Evolutionary conservation across 108 stramenopile genomes (phyloP), one percentile per base, ranked within the genome.

Genomic region (Fragilariopsis cylindrus): DNA sequence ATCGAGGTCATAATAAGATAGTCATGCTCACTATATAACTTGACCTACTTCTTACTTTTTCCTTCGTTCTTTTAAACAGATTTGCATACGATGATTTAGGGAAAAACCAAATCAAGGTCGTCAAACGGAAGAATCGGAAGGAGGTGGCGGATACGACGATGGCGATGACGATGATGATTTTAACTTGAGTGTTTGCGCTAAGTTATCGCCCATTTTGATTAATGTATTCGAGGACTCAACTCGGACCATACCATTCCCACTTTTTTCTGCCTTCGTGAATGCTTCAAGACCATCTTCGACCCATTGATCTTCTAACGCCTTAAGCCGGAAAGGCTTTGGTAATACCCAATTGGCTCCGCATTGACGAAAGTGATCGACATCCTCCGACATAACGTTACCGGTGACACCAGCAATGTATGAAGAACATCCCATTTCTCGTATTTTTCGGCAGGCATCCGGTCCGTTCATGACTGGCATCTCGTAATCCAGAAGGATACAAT

Each of bases 391-490:
- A 13, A 76, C 62, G 15, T 83, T 83, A 21, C 82, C 82, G 2
- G 82, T 79, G 15, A 83, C 67, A 0, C 82, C 82, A 47, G 75
- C 55, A 63, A 83, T 83, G 48, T 71, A 71, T 3, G 70, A 57
- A 15, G 78, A 74, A 55, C 71, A 76, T 2, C 82, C 82, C 78
- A 78, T 65, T 43, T 72, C 49, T n/a, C 82, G 70, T 7, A 83
- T 78, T 43, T 55, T 4, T 3, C 65, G 40, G 48, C 74, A 52
- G 48, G 82, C 82, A 50, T 50, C 70, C 16, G 82, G 82, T 11
- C 82, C 82, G 56, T 83, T 75, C 74, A 79, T 67, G 5, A 75
- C 63, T 7, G 82, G 82, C 82, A 83, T 83, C 54, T 83, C 77
- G 57, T 79, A 76, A 45, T 83, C 82, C 46, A 83, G 74, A 1